Base-by-base conservation (phyloP, 495 filamentous ascomycete genomes). In the Bacidia gigantensis region DNA sequence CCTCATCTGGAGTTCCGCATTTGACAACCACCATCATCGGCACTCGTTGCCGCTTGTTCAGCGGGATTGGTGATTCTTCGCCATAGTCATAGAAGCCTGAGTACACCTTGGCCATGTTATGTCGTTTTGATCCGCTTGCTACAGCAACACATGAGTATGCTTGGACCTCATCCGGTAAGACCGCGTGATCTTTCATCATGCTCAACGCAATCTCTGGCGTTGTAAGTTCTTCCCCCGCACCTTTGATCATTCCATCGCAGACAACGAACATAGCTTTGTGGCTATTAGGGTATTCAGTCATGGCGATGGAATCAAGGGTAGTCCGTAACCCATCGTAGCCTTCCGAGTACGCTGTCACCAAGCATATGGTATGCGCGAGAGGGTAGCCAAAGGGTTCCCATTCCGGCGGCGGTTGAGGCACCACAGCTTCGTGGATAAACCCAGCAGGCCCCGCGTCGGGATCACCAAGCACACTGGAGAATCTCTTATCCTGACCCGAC, bases 101-200 rank as follows among this genome's bases (percentile, higher is more conserved):
- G 64, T 97, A 96, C 46, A 99, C 80, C 73, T 97, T 95, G 57
- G 93, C 88, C 93, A 96, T 97, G 67, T 97, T 97, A 76, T 97
- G 93, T 50, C 93, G 79, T 73, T 97, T 99, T 26, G 89, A 87
- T 23, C 92, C 93, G 58, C 84, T 89, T 14, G 93, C 88, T 3
- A 99, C 93, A 2, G 93, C 93, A 17, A 99, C 92, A 60, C 97
- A 99, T 1, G 89, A 95, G 69, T 87, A 97, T 0, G 86, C 75
- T 52, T 83, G 74, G 1, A 96, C 90, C 39, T 95, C 84, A 9
- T 87, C 76, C 3, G 81, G 83, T 14, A 77, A 74, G 25, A 90
- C 72, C 1, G 85, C 78, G 59, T 87, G 83, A 60, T 99, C 93
- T 53, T 83, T 89, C 82, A 99, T 83, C 93, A 99, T 99, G 56